These are phyloP conservation scores for Verticillium nubilum DNA, from an alignment of 2,329 filamentous ascomycete species.

Conservation along the genomic window DNA sequence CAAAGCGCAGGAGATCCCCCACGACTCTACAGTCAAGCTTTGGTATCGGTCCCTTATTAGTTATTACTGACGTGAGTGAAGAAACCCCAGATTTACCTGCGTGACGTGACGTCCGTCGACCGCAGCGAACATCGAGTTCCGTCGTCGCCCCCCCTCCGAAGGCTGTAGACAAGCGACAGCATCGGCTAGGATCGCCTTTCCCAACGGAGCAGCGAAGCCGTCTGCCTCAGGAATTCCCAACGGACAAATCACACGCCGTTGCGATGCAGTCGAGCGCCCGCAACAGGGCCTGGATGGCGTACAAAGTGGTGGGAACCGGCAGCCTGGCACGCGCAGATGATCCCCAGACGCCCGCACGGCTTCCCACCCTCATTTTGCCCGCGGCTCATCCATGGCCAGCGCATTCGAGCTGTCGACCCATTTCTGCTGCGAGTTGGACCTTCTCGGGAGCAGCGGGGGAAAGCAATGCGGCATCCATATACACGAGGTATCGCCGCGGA, in stretches of 20 bases:
- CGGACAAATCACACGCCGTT: constrained; percentile 11
- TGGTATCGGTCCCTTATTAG: background rate
- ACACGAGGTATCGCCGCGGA: background rate
- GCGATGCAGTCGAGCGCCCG: constrained; percentile 13
- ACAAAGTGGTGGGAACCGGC: constrained; percentile 8
- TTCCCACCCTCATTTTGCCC: background rate
- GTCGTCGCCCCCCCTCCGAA: background rate
- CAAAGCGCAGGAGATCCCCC: background rate
- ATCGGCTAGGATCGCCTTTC: background rate
- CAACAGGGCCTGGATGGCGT: constrained; percentile 4
- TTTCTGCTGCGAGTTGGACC: background rate
- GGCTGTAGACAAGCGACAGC: background rate
- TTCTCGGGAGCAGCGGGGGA: background rate
- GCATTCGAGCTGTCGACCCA: background rate
- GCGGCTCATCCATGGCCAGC: background rate
- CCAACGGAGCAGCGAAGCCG: background rate
- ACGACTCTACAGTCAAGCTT: background rate
- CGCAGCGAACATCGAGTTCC: background rate
- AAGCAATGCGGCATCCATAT: background rate
- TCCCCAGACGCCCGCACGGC: constrained; percentile 2
- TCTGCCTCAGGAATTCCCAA: background rate
- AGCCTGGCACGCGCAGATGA: constrained; percentile 9
- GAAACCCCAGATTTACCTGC: background rate
- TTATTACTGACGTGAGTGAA: background rate
- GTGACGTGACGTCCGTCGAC: background rate